A percentile compares a stretch with the other conserved stretches of the same genome.
phyloP scores from a whole-genome alignment of 2,329 filamentous ascomycete species.

The Beauveria australis region DNA sequence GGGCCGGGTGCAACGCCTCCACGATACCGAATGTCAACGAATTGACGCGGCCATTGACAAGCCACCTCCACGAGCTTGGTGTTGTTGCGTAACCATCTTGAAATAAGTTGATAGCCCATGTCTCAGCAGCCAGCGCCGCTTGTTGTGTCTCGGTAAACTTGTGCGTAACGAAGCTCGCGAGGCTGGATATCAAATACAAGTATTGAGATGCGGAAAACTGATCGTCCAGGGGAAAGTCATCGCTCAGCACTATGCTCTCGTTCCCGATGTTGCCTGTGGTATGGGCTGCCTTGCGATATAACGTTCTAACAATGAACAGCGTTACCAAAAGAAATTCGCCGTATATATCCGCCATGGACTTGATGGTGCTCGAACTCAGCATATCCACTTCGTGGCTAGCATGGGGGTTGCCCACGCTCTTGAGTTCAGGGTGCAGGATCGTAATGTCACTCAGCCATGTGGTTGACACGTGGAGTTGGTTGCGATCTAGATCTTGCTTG shows the following conservation, averaged over 20 bases:
- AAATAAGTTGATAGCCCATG: constrained; percentile 30
- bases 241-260: constrained; percentile 19
- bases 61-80: constrained; percentile 23
- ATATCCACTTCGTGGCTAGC: neutral
- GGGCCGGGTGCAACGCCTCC: constrained; percentile 26
- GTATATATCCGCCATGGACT: constrained; percentile 3
- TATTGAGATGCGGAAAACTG: constrained; percentile 25
- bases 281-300: constrained; percentile 34
- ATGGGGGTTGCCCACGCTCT: constrained; percentile 11
- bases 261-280: constrained; percentile 18
- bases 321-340: constrained; percentile 32
- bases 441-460: constrained; percentile 20
- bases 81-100: constrained; percentile 20
- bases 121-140: constrained; percentile 22
- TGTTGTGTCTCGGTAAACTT: constrained; percentile 31
- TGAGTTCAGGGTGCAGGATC: constrained; percentile 23
- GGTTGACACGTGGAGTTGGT: constrained; percentile 14
- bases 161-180: constrained; percentile 29
- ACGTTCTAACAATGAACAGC: constrained; percentile 27
- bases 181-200: constrained; percentile 26
- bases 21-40: constrained; percentile 32
- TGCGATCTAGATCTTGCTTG: constrained; percentile 16
- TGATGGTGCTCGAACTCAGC: constrained; percentile 14
- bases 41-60: constrained; percentile 23
- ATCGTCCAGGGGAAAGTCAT: constrained; percentile 22